Percentiles rank a stretch among this genome's conserved stretches.
Conservation (phyloP, 768 basidiomycete genomes). For the Baorangia bicolor region DNA sequence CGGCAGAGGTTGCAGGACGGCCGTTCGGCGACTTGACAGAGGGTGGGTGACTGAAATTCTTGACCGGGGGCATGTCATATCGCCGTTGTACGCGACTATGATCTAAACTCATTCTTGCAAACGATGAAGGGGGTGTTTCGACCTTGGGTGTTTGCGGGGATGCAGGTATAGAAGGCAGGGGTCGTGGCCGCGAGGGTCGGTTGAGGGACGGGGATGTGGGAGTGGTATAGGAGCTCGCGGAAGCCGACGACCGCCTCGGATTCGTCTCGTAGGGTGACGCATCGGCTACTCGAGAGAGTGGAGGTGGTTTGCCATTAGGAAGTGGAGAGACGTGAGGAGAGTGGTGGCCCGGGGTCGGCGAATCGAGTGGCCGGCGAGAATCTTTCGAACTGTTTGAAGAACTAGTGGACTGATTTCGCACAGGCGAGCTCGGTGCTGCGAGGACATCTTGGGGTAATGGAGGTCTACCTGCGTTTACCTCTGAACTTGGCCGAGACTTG, state of each 20-base stretch:
- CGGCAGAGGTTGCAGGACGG: conserved; percentile 44
- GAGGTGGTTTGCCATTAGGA: conserved; percentile 12
- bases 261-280: conserved; percentile 11
- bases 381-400: conserved; percentile 28
- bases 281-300: conserved; percentile 1
- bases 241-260: conserved; percentile 27
- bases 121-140: conserved; percentile 19
- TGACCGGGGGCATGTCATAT: conserved; percentile 2
- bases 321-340: conserved; percentile 11
- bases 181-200: conserved; percentile 14
- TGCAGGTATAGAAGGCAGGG: conserved; percentile 30
- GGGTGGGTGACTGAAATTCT: not conserved
- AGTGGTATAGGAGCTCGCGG: conserved; percentile 5
- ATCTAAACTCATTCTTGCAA: conserved; percentile 20
- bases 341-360: conserved; percentile 6
- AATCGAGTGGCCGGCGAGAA: conserved; percentile 23
- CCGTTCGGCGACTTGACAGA: conserved; percentile 19
- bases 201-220: conserved; percentile 9
- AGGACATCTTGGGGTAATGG: conserved; percentile 13
- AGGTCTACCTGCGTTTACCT: conserved; percentile 13
- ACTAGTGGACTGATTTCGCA: conserved; percentile 20
- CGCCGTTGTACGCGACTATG: conserved; percentile 12
- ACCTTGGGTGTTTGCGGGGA: conserved; percentile 25
- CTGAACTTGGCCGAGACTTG: conserved; percentile 26
- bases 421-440: conserved; percentile 17